Conservation (phyloP, 176 grass and related monocot species). For the Rhynchospora breviuscula region DNA sequence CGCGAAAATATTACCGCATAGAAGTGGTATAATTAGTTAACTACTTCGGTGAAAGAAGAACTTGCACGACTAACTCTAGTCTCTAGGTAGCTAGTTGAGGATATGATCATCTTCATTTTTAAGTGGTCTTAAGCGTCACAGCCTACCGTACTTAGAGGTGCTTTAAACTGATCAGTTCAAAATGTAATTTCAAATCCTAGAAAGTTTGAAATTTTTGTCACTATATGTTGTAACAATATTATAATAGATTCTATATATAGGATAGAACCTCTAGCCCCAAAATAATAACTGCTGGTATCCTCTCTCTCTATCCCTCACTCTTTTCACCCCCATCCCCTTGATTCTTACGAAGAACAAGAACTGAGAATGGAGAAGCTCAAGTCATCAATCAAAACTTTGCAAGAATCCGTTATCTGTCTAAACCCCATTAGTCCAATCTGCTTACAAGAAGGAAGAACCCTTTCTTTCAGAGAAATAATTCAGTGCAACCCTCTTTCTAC, state of each 20-base stretch:
- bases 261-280: not conserved
- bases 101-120: not conserved
- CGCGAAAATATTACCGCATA: not conserved
- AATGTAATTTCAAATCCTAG: conserved; percentile 9
- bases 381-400: conserved; percentile 33
- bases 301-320: not conserved
- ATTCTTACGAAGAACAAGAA: not conserved
- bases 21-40: not conserved
- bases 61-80: not conserved
- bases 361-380: conserved; percentile 35
- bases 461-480: conserved; percentile 18
- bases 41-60: not conserved
- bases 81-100: not conserved
- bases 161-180: not conserved
- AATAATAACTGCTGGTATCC: not conserved
- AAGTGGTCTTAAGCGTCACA: not conserved
- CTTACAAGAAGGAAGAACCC: conserved; percentile 28
- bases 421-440: conserved; percentile 19
- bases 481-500: not conserved
- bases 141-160: not conserved
- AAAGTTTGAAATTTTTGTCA: not conserved
- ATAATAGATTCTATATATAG: not conserved
- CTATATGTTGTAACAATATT: not conserved
- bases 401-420: conserved; percentile 30
- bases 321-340: not conserved